Base-by-base conservation (phyloP, 768 basidiomycete species). In the Lactarius hatsudake region DNA sequence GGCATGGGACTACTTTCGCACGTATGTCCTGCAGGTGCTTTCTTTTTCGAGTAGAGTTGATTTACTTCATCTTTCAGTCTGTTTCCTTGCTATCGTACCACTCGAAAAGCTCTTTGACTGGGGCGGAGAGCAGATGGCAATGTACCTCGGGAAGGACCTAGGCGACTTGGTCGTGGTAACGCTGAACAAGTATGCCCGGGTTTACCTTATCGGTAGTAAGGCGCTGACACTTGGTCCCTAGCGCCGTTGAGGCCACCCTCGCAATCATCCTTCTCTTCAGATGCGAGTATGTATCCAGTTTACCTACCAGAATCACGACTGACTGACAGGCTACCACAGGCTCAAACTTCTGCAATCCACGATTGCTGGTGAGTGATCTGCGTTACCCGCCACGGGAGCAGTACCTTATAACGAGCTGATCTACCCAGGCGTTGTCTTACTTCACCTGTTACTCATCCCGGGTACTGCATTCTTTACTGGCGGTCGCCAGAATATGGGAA, bases 401-500 rank as follows among this genome's bases (percentile, higher is more conserved):
- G 59, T 10, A 8, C 15, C 57, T 15, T 30, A 32, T 36, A 20
- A 43, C 43, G 17, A 38, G 23, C 23, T 4, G 12, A 4, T 36
- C 26, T 40, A 51, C 34, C 8, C 65, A 86, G 87, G 90, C 20
- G 90, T 92, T 9, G 81, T 90, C 6, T 76, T 92, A 20, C 79
- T 92, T 12, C 90, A 90, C 74, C 80, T 91, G 0, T 80, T 92
- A 0, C 81, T 92, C 18, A 79, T 91, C 54, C 89, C 90, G 0
- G 90, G 90, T 2, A 79, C 83, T 4, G 80, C 89, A 0, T 91
- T 91, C 73, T 79, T 91, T 23, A 83, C 83, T 2, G 90, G 89
- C 23, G 90, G 90, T n/a, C 56, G 86, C 84, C 23, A 81, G 82
- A 26, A 79, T 91, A 32, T 78, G 84, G 72, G 82, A 88, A 59